Evolutionary conservation across 2,329 filamentous ascomycete species (phyloP), one percentile per base, ranked within the genome.

Genomic region (Daldinia sp.): DNA sequence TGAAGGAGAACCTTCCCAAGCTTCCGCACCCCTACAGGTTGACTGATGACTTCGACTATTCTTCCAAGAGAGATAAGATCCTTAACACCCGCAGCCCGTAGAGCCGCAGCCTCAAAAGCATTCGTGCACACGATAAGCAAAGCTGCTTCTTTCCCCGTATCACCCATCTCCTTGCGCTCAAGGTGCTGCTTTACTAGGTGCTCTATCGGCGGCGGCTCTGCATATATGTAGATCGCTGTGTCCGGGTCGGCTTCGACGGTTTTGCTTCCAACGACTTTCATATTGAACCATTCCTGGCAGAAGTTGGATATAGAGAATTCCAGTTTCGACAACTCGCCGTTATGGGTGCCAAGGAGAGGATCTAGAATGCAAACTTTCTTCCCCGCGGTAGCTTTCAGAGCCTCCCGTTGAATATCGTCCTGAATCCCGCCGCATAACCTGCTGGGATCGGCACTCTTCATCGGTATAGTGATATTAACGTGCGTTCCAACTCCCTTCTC

Each of bases 401-500:
- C 27, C 2, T 66, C 64, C 15, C 53, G 57, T 11, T 61, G 23
- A 10, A 47, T n/a, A 21, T 64, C 60, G 0, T 53, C 53, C 19
- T 60, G 49, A 19, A 47, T 29, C 7, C 51, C 19, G 10, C 34
- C 49, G 9, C 19, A 48, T 2, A 41, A 15, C 9, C 32, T 52
- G 7, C n/a, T 19, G 15, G 55, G 0, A 41, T 55, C 9, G 4
- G 67, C 50, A 11, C 25, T 43, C 41, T 66, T 64, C 64, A 68
- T 66, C 4, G 81, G 79, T 2, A 86, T 67, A 1, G 73, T 77
- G n/a, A 85, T 78, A 13, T 77, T 79, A 3, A 85, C 81, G 27
- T 81, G 80, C 0, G 86, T 87, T 1, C 85, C 86, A 41, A 80
- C 77, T 0, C 81, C 82, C n/a, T 79, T 76, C 55, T 82, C 79